phyloP scores from a whole-genome alignment of 116 monocot genomes.

The Posidonia oceanica region DNA sequence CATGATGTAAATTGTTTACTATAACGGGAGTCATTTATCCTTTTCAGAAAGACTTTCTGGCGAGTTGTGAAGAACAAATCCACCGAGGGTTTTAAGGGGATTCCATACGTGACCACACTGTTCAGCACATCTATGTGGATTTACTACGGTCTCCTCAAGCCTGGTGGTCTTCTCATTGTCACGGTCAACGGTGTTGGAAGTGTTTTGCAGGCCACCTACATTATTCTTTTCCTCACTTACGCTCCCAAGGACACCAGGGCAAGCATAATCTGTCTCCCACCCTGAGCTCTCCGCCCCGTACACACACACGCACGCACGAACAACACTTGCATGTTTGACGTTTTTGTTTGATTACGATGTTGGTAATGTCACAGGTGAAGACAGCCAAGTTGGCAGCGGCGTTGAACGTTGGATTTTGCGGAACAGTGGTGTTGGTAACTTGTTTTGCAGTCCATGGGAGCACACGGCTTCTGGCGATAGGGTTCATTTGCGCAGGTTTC shows the following conservation, averaged over 20 bases:
- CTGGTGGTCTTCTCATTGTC: conserved; percentile 40
- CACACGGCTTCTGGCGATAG: conserved; percentile 32
- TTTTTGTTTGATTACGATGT: too few relatives aligned
- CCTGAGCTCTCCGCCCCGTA: too few relatives aligned
- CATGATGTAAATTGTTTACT: too few relatives aligned
- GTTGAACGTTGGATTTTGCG: conserved; percentile 38
- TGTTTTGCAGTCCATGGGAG: conserved; percentile 29
- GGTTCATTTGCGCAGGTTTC: conserved; percentile 39
- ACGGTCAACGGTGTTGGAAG: conserved; percentile 60
- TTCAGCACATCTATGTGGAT: conserved; percentile 68
- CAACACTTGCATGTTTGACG: too few relatives aligned
- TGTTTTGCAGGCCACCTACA: conserved; percentile 45
- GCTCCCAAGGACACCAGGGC: conserved; percentile 48
- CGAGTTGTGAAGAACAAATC: conserved; percentile 59
- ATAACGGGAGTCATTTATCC: too few relatives aligned
- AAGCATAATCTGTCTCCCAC: not conserved
- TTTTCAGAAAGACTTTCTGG: conserved; percentile 47
- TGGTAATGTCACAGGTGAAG: not conserved
- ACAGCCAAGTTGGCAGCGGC: conserved; percentile 35
- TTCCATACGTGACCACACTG: conserved; percentile 61
- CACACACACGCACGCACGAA: too few relatives aligned
- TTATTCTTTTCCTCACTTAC: conserved; percentile 49
- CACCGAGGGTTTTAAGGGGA: conserved; percentile 53
- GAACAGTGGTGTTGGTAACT: conserved; percentile 39
- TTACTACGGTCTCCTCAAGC: conserved; percentile 66